These are phyloP conservation scores for Chlamydomonas sp. DNA, from an alignment of 139 green algal species.

Conservation along the genomic window DNA sequence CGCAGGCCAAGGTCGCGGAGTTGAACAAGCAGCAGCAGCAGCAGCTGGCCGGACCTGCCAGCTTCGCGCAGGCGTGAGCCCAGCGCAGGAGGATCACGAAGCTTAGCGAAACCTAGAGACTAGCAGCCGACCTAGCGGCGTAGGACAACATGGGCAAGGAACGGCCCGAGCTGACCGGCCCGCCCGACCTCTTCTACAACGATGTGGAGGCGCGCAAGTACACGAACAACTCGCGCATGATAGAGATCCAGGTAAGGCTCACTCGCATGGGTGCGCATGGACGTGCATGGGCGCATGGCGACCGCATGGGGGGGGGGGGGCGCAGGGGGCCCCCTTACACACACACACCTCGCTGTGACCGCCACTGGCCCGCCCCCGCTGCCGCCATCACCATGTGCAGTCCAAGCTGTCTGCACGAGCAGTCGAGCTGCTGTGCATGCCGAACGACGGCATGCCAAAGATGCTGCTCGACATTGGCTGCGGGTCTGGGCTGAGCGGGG, in stretches of 20 bases:
- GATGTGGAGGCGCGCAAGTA: slow-evolving; percentile 92
- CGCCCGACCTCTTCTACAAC: slow-evolving; percentile 95
- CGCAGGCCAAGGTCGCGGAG: too few relatives aligned
- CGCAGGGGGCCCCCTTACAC: too few relatives aligned
- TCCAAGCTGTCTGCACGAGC: slow-evolving; percentile 72
- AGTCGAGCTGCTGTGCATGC: slow-evolving; percentile 89
- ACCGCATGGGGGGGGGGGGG: too few relatives aligned
- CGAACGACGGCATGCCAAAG: slow-evolving; percentile 65
- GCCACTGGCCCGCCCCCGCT: too few relatives aligned
- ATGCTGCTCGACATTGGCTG: slow-evolving; percentile 94
- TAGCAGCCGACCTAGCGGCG: too few relatives aligned
- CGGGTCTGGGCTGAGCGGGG: slow-evolving; percentile 80
- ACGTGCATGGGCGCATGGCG: too few relatives aligned
- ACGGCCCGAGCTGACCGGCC: slow-evolving; percentile 79
- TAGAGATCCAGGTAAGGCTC: slow-evolving; percentile 14
- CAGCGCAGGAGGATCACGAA: too few relatives aligned
- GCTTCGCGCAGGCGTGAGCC: too few relatives aligned
- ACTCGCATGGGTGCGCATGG: not conserved
- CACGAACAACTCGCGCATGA: slow-evolving; percentile 68
- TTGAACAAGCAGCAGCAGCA: too few relatives aligned
- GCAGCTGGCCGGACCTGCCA: too few relatives aligned
- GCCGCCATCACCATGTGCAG: slow-evolving; percentile 74
- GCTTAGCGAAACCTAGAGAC: too few relatives aligned
- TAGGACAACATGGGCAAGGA: slow-evolving; percentile 55
- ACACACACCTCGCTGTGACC: too few relatives aligned